A percentile compares a stretch with the other conserved stretches of the same genome.
These are phyloP conservation scores for Cucumis cinereus DNA, from an alignment of 306 rosid genomes.

Conservation along the genomic window DNA sequence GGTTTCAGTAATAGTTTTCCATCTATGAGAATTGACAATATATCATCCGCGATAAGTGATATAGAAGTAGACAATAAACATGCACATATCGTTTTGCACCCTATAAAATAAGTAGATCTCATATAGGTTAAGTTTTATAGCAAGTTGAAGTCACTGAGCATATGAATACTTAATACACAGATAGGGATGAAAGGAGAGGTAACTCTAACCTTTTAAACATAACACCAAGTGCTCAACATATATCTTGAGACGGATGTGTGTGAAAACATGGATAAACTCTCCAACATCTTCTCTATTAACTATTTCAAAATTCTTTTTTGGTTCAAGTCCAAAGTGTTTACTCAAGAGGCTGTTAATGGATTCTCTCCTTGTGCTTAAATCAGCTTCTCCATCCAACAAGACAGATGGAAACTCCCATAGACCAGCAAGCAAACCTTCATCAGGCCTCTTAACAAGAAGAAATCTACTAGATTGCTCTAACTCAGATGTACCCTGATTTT, in stretches of 20 bases:
- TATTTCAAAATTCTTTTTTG: constrained; percentile 29
- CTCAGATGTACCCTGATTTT: constrained; percentile 20
- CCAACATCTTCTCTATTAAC: constrained; percentile 65
- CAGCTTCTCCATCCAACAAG: constrained; percentile 46
- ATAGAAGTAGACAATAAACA: neutral
- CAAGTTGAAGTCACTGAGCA: neutral
- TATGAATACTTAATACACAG: neutral
- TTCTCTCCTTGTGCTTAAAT: constrained; percentile 33
- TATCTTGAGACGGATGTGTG: constrained; percentile 84
- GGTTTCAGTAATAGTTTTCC: neutral
- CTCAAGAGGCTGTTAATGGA: constrained; percentile 38
- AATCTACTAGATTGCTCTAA: constrained; percentile 26
- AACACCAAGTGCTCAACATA: constrained; percentile 58
- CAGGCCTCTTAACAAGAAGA: constrained; percentile 75
- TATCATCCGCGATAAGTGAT: neutral
- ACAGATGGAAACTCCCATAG: constrained; percentile 96
- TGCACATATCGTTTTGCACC: neutral
- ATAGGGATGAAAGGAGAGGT: constrained; percentile 4
- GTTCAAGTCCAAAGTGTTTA: constrained; percentile 32
- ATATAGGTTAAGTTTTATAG: neutral
- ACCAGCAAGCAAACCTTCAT: constrained; percentile 91
- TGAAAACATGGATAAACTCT: constrained; percentile 73
- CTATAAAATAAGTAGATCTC: neutral
- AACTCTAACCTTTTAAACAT: constrained; percentile 43
- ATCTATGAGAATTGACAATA: neutral